Evolutionary conservation across 208 protist genomes (phyloP), one percentile per base, ranked within the genome.

Genomic region (Acanthamoeba comandoni): DNA sequence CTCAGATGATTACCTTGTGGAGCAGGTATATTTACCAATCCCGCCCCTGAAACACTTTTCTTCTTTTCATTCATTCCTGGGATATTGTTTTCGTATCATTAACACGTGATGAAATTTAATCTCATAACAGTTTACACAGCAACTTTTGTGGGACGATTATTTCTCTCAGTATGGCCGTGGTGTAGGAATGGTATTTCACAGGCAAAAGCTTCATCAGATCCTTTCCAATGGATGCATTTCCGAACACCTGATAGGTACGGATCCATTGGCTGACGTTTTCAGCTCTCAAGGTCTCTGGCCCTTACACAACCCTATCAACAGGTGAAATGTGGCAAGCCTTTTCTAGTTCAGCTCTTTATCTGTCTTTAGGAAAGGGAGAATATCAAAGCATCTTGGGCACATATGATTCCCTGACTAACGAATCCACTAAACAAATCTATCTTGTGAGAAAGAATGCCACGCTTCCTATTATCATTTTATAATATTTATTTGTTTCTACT

Each of bases 161-260:
- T 82, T 82, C 51, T 64, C 22, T 0, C 52, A 82, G 73, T 82
- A 82, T n/a, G 73, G 73, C 29, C 43, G 73, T 8, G 73, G 73
- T 7, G 31, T n/a, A 26, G 73, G 73, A 17, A 84, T 84, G 73
- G 24, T 84, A 49, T 55, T 53, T 29, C 55, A 84, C 52, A 9
- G 49, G 17, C 73, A 84, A 55, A 49, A 84, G 52, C 73, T 84
- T 31, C 73, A 84, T 22, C 73, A 84, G 52, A 49, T 84, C 8
- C 73, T 84, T 55, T 84, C 73, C 73, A 84, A 84, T 55, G 73
- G 73, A 11, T 49, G 73, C 39, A 55, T 84, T 55, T 64, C 62
- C 13, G 73, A 84, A 31, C 73, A 84, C 24, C 24, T 84, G 12
- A 84, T 84, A 22, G 73, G 73, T 84, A 13, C 71, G 71, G 5